Base-by-base conservation (phyloP, 495 filamentous ascomycete species). In the Parachaetomium inaequale region DNA sequence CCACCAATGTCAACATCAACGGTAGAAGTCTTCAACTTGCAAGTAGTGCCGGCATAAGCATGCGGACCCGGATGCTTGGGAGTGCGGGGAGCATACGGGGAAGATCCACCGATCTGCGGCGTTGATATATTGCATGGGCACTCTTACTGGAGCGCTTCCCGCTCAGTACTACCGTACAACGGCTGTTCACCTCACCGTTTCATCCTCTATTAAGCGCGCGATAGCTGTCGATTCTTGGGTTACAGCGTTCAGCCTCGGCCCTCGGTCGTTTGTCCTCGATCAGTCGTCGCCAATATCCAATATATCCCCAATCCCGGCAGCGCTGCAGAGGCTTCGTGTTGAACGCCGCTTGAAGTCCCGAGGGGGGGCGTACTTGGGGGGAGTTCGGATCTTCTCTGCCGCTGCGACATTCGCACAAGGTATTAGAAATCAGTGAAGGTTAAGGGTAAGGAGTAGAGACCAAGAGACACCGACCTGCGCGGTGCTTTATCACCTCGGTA, bases 1-100 rank as follows among this genome's bases (percentile, higher is more conserved):
- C 45, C 45, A 49, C 45, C 45, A 49, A 49, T 49, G 15, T 49
- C 45, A 49, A 49, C 45, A 49, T 8, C 45, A 23, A 23, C 45
- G 21, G 7, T 14, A 12, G 3, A 49, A 21, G 0, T 49, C 8
- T 11, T 49, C 6, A 25, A 21, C 23, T 10, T 21, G 15, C 45
- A 49, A 26, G 45, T 15, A 49, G 45, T 49, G 45, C 45, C 45
- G 45, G 45, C 21, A 26, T 3, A 23, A 21, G 45, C 26, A 21
- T 49, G 45, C 45, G 45, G 45, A 49, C 45, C 45, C 45, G 45
- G 45, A 12, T 14, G 8, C 45, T 49, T 21, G 45, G 45, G 10
- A 26, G 45, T 26, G 45, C 23, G 21, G 45, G 8, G 21, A 10
- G 7, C 7, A 15, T 3, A 49, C 21, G 10, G 45, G 45, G 40